Evolutionary conservation across 495 filamentous ascomycete species (phyloP).

Genomic region (Neurospora terricola): DNA sequence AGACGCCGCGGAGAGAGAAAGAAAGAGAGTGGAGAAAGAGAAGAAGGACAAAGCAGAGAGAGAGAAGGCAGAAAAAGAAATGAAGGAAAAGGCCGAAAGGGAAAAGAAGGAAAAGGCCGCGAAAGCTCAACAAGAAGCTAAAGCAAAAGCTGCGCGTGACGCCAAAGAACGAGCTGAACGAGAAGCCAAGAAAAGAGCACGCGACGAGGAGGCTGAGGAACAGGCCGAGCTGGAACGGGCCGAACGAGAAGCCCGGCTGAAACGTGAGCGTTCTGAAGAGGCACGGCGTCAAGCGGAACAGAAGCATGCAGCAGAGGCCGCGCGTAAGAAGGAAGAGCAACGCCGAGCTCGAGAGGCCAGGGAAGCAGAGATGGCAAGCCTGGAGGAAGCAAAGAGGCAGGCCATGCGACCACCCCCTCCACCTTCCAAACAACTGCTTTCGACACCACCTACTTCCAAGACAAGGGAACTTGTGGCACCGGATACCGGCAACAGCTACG

Average conservation of each 20-base stretch:
- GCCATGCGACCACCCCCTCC: neutral
- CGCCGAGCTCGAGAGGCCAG: neutral
- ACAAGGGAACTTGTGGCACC: neutral
- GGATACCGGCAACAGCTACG: neutral
- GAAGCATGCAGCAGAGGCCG: slow-evolving; percentile 2
- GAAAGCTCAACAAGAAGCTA: neutral
- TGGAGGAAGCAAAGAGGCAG: neutral
- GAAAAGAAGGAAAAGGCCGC: neutral
- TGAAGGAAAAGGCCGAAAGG: neutral
- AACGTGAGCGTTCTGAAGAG: slow-evolving; percentile 7
- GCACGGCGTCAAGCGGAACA: neutral
- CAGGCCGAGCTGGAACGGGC: slow-evolving; percentile 8
- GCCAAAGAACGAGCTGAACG: neutral
- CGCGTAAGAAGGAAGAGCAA: neutral
- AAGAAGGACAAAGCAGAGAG: neutral
- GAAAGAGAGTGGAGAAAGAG: neutral
- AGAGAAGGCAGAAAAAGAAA: neutral
- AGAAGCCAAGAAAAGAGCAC: slow-evolving; percentile 7
- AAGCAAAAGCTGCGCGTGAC: neutral
- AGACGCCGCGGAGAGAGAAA: neutral
- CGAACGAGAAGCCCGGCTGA: slow-evolving; percentile 6
- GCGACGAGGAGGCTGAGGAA: slow-evolving; percentile 12
- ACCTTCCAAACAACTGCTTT: neutral
- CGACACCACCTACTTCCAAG: neutral
- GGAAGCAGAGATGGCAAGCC: neutral